These are phyloP conservation scores for Phytopythium vexans DNA, from an alignment of 352 stramenopile species.

Conservation along the genomic window DNA sequence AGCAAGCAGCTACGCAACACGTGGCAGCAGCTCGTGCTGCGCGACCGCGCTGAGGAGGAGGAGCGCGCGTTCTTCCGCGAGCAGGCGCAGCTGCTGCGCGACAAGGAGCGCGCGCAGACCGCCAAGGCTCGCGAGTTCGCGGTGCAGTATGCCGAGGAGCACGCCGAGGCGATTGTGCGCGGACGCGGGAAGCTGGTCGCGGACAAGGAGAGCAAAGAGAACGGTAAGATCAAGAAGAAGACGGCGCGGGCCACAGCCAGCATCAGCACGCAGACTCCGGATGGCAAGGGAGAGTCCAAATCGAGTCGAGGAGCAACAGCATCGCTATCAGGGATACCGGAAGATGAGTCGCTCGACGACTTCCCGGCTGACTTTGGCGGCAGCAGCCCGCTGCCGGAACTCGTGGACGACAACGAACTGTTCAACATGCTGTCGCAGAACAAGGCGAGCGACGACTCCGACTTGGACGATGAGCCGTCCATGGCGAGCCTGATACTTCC, in stretches of 20 bases:
- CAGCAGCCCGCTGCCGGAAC: conserved; percentile 16
- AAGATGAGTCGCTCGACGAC: conserved; percentile 12
- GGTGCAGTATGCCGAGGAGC: conserved; percentile 6
- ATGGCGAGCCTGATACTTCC: conserved; percentile 55
- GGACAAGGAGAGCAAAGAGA: conserved; percentile 3
- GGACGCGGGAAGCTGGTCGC: background rate
- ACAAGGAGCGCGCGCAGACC: conserved; percentile 15
- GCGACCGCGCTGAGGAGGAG: conserved; percentile 51
- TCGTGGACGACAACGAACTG: conserved; percentile 39
- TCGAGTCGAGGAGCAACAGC: background rate
- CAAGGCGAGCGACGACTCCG: conserved; percentile 60
- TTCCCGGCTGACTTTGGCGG: conserved; percentile 14
- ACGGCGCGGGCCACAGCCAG: conserved; percentile 7
- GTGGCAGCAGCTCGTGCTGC: conserved; percentile 45
- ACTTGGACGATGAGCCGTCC: conserved; percentile 40
- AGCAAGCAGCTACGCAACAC: conserved; percentile 52
- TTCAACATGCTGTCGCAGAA: conserved; percentile 54
- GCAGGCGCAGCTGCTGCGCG: conserved; percentile 12
- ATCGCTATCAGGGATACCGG: conserved; percentile 4
- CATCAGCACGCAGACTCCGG: conserved; percentile 3
- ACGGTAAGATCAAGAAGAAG: conserved; percentile 4
- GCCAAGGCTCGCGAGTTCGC: conserved; percentile 6
- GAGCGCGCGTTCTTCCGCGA: conserved; percentile 38
- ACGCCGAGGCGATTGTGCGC: conserved; percentile 6
- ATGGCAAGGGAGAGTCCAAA: background rate